Base-by-base conservation (phyloP, 345 rosid species). In the Lumnitzera racemosa region DNA sequence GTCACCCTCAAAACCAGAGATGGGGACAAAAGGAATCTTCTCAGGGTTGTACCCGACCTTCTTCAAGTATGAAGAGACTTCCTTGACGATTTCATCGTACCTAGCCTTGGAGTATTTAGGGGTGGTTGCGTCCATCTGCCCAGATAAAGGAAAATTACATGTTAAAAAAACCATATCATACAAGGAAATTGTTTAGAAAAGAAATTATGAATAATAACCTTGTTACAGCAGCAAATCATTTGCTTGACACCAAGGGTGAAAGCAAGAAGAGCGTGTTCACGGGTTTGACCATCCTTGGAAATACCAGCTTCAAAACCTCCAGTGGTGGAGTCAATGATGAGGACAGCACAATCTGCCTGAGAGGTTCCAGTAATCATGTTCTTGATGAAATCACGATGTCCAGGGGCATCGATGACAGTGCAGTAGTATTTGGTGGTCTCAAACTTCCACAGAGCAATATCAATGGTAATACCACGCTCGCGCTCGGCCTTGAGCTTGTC, bases 401-500 rank as follows among this genome's bases (percentile, higher is more conserved):
- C 90, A 64, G 88, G 95, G 15, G 95, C 95, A 73, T 87, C 94
- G 49, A 86, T 86, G 52, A 86, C 90, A 0, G 94, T 86, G 81
- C 89, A 86, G 80, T 83, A 86, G 77, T 81, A 83, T 72, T 77
- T 86, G 67, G 87, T 83, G 70, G 92, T 86, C 87, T 83, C 92
- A 0, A 86, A 86, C 66, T 86, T 86, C 92, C 89, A 86, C 49
- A 86, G 29, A n/a, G 95, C 95, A 68, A 87, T 87, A 49, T 87
- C 95, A 43, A 87, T 87, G 67, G 95, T 87, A 59, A 87, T 87
- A 61, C 95, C 95, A 74, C 95, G 90, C 63, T 87, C 95, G 20
- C 95, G 78, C 81, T 87, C 95, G 0, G 90, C 95, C 81, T 87
- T 84, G 24, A 87, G 83, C 79, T 87, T 87, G 87, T 87, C 95